Base-by-base conservation (phyloP, 2,329 filamentous ascomycete species). In the Acarospora socialis region DNA sequence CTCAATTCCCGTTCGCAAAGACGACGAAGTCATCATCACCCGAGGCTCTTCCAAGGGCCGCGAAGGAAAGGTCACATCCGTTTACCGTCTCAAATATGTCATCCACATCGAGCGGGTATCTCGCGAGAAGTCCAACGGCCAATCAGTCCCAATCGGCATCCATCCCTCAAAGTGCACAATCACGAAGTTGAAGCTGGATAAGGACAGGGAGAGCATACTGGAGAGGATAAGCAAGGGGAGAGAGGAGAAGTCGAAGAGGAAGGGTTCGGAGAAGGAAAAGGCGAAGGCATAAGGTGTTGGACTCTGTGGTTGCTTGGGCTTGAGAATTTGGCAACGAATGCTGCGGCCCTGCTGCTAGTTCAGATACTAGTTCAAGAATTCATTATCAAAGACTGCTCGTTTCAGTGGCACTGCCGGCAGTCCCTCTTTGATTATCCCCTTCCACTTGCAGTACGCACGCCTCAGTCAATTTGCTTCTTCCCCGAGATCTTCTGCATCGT, bases 61-160 rank as follows among this genome's bases (percentile, higher is more conserved):
- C 56, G 87, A 95, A 72, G 90, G 90, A 71, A 95, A 95, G 73
- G 73, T 98, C 67, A 86, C 78, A 54, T 83, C 81, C 55, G 87
- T 95, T 62, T 98, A 93, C 79, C 83, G 84, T 63, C 80, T 93
- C 57, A 95, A 95, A 69, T 98, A 90, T 68, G 73, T 84, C 59
- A 78, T 98, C 60, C 87, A 95, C 77, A 65, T 98, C 63, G 87
- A 94, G 76, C 83, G 87, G 55, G 78, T 98, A 60, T 77, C 77
- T 63, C 83, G 86, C 60, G 90, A 98, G 66, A 98, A 98, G 80
- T 80, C 75, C 62, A 90, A 84, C 62, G 87, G 90, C 66, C 86
- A 94, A 72, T 81, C 76, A 60, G 86, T 95, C 36, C 87, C 87
- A 45, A 72, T 95, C 58, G 83, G 83, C 63, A 77, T 98, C 65